Evolutionary conservation across 2,329 filamentous ascomycete genomes (phyloP).

Genomic region (Albifimbria verrucaria): DNA sequence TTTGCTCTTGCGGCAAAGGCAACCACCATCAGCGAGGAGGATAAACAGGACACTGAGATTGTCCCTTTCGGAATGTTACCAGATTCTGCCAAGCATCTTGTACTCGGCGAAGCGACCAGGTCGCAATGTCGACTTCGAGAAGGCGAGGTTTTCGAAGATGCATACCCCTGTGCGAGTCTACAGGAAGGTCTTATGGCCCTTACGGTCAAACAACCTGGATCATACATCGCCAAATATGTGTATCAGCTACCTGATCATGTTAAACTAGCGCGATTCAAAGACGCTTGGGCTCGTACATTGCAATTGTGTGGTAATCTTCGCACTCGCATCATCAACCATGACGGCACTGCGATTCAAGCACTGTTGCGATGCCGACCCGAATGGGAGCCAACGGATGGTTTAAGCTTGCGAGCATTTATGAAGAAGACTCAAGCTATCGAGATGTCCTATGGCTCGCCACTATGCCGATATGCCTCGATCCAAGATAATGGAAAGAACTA

Average conservation of each 20-base stretch:
- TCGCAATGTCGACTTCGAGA: not conserved
- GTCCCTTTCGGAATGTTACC: not conserved
- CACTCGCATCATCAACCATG: slow-evolving; percentile 1
- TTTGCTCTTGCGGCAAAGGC: not conserved
- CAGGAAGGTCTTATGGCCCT: slow-evolving; percentile 4
- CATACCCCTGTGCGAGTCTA: slow-evolving; percentile 3
- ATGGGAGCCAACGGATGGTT: not conserved
- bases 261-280: not conserved
- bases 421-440: not conserved
- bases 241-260: not conserved
- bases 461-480: not conserved
- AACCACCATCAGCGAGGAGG: no score
- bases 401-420: not conserved
- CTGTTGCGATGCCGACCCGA: not conserved
- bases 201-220: not conserved
- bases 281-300: not conserved
- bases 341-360: not conserved
- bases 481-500: not conserved
- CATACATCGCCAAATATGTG: not conserved
- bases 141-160: not conserved
- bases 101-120: not conserved
- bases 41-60: no score
- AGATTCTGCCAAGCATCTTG: no score
- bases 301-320: not conserved
- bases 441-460: slow-evolving; percentile 2